Conservation (phyloP, 2,329 filamentous ascomycete species). For the Coleophoma eucalyptorum region DNA sequence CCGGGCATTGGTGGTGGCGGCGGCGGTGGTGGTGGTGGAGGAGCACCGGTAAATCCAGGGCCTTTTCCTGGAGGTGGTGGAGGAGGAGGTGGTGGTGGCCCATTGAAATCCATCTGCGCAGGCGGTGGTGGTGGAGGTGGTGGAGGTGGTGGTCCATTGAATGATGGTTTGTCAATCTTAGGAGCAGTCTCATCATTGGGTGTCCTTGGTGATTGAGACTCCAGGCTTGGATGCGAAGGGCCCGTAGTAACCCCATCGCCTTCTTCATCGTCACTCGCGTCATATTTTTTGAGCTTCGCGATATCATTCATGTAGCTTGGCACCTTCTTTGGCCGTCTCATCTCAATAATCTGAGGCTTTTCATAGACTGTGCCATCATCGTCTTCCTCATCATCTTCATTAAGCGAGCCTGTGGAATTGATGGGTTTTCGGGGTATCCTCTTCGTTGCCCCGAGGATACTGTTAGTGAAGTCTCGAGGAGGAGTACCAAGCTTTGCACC, state of each 20-base stretch:
- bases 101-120: slow-evolving; percentile 27
- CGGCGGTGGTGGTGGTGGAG: slow-evolving; percentile 34
- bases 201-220: slow-evolving; percentile 61
- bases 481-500: slow-evolving; percentile 35
- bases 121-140: slow-evolving; percentile 35
- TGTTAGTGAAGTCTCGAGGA: slow-evolving; percentile 63
- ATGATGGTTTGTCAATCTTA: slow-evolving; percentile 26
- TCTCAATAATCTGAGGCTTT: slow-evolving; percentile 74
- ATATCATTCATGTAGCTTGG: slow-evolving; percentile 66
- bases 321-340: slow-evolving; percentile 64
- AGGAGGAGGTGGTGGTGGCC: slow-evolving; percentile 32
- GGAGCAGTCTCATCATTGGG: slow-evolving; percentile 25
- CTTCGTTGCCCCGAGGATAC: slow-evolving; percentile 69
- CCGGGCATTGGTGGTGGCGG: slow-evolving; percentile 36
- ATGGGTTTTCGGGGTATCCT: slow-evolving; percentile 53
- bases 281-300: slow-evolving; percentile 69
- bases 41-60: slow-evolving; percentile 25
- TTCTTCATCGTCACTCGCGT: slow-evolving; percentile 43
- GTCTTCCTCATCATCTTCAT: slow-evolving; percentile 40
- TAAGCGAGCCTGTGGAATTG: slow-evolving; percentile 27
- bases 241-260: slow-evolving; percentile 69
- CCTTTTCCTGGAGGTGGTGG: slow-evolving; percentile 36
- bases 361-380: slow-evolving; percentile 55
- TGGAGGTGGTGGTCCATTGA: slow-evolving; percentile 31
- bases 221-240: slow-evolving; percentile 70